These are phyloP conservation scores for Coemansia biformis DNA, from an alignment of 192 early-diverging fungal genomes.

Conservation along the genomic window DNA sequence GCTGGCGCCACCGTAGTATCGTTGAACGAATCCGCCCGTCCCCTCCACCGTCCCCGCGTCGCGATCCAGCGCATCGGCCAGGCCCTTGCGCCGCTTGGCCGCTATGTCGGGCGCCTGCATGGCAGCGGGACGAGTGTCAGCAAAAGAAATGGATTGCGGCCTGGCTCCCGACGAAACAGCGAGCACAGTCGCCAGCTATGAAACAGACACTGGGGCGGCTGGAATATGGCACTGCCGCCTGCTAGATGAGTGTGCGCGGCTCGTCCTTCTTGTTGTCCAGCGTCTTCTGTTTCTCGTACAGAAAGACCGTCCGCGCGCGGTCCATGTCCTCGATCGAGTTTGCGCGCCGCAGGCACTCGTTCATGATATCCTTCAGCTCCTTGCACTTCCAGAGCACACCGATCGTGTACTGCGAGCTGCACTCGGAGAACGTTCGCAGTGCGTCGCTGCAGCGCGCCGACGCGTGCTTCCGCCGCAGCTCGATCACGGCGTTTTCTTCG, in stretches of 20 bases:
- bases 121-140: neutral
- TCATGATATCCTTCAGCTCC: constrained; percentile 40
- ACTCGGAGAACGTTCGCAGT: constrained; percentile 38
- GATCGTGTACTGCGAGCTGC: constrained; percentile 43
- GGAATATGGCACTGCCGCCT: neutral
- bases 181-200: too few relatives aligned
- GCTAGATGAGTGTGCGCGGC: constrained; percentile 34
- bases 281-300: constrained; percentile 19
- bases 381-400: constrained; percentile 46
- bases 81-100: neutral
- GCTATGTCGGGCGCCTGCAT: constrained; percentile 1
- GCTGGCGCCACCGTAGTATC: constrained; percentile 7
- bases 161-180: too few relatives aligned
- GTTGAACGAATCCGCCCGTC: constrained; percentile 16
- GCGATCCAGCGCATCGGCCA: too few relatives aligned
- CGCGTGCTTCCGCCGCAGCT: constrained; percentile 42
- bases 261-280: constrained; percentile 35
- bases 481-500: constrained; percentile 40
- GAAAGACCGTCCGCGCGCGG: constrained; percentile 28
- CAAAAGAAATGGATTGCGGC: neutral
- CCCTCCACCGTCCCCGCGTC: too few relatives aligned
- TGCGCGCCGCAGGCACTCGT: constrained; percentile 48
- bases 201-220: neutral
- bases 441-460: constrained; percentile 26
- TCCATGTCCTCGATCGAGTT: constrained; percentile 49